A percentile compares a stretch with the other conserved stretches of the same genome.
These are phyloP conservation scores for Draba incana DNA, from an alignment of 345 rosid genomes.

Conservation along the genomic window DNA sequence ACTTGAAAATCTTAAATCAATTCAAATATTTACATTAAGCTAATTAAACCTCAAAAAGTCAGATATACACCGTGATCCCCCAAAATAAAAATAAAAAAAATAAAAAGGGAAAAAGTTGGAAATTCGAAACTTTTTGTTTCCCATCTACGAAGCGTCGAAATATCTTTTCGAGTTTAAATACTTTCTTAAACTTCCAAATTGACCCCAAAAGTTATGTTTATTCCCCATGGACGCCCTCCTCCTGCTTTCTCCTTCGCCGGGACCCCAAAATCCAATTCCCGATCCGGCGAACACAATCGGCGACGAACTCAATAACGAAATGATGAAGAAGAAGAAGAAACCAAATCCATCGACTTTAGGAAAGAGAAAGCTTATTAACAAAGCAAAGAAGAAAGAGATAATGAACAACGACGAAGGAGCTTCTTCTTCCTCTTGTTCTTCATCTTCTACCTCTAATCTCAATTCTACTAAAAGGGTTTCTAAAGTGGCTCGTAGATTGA, in stretches of 20 bases:
- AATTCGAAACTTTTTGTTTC: constrained; percentile 11
- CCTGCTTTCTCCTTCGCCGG: constrained; percentile 35
- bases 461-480: constrained; percentile 37
- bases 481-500: constrained; percentile 44
- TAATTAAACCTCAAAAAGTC: neutral
- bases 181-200: constrained; percentile 28
- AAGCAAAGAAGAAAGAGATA: constrained; percentile 33
- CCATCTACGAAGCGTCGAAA: constrained; percentile 24
- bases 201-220: constrained; percentile 20
- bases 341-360: constrained; percentile 38
- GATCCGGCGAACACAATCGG: constrained; percentile 31
- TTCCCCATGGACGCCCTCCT: constrained; percentile 43
- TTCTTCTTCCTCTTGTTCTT: constrained; percentile 42
- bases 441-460: constrained; percentile 42
- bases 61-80: neutral
- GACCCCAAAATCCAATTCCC: constrained; percentile 26
- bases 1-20: neutral
- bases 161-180: constrained; percentile 16
- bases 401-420: constrained; percentile 33
- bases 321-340: constrained; percentile 34
- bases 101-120: neutral
- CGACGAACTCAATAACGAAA: constrained; percentile 12
- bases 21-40: constrained; percentile 1
- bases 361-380: constrained; percentile 27
- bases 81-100: neutral